Conservation (phyloP, 2,329 filamentous ascomycete species). For the Sarocladiaceae sp. region DNA sequence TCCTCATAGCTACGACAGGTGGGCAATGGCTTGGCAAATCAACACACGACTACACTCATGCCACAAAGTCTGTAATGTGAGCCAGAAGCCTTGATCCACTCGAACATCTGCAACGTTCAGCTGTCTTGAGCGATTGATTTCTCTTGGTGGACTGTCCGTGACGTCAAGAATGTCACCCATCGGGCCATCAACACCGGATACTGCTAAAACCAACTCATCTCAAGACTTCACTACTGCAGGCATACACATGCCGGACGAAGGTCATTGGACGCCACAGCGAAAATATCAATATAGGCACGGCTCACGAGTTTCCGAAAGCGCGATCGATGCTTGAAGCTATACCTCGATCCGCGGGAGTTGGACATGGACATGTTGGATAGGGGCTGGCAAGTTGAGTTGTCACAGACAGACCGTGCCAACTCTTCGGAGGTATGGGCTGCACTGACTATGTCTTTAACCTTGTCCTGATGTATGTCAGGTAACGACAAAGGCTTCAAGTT, state of each 20-base stretch:
- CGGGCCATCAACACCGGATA: neutral
- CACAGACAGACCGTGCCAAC: neutral
- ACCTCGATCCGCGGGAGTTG: neutral
- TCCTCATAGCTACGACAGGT: too few species aligned
- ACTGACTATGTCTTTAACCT: neutral
- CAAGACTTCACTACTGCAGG: neutral
- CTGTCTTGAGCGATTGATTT: neutral
- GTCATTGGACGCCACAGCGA: constrained; percentile 6
- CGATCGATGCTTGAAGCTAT: neutral
- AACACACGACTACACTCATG: too few species aligned
- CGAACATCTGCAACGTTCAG: neutral
- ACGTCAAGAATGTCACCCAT: constrained; percentile 6
- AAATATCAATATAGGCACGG: neutral
- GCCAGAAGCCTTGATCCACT: too few species aligned
- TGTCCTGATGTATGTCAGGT: neutral
- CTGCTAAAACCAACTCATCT: neutral
- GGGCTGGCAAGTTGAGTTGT: neutral
- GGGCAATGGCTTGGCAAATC: too few species aligned
- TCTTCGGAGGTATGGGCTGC: too few species aligned
- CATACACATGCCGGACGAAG: neutral
- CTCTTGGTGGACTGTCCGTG: neutral
- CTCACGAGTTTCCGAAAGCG: constrained; percentile 6
- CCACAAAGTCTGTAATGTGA: too few species aligned
- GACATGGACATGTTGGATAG: neutral
- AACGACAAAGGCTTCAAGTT: neutral